Base-by-base conservation (phyloP, 164 flowering plant species). In the Piper betle region DNA sequence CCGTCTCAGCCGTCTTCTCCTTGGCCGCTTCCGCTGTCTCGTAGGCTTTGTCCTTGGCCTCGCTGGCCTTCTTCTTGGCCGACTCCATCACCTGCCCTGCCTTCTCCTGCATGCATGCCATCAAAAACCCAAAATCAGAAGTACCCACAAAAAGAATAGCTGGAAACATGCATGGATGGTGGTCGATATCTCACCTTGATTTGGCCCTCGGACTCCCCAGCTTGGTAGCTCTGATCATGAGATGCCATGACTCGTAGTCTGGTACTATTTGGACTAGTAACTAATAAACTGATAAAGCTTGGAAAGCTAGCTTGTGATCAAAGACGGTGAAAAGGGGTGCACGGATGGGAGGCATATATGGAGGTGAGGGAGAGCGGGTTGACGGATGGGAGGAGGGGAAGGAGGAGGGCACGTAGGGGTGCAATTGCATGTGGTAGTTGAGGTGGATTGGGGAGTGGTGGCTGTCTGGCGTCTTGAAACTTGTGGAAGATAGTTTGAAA, bases 201-300 rank as follows among this genome's bases (percentile, higher is more conserved):
- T 10, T 63, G 62, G 16, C 62, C 71, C 48, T 58, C 62, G 53
- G 66, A 10, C 52, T 68, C 71, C 0, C 66, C 71, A 4, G 58
- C 62, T 5, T 38, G 7, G 60, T 65, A 38, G 59, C 59, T 55
- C 33, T 55, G 66, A 13, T 55, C 54, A 6, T 56, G 54, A 15
- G 66, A 63, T 52, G 66, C 66, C 66, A 63, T 63, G 50, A 46
- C 50, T 46, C 33, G 33, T 25, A 25, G 33, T 25, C 33, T 25
- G 33, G 33, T 25, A 25, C 33, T 25, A 25, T 25, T 25, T 25
- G 33, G 33, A 25, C 33, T 25, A 1, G 33, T 25, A 25, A 25
- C 33, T 25, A 25, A 25, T 25, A 25, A 25, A 25, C 33, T 25
- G 2, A 25, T 25, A 25, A 25, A 25, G 33, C 33, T 25, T 25